Evolutionary conservation across 495 filamentous ascomycete genomes (phyloP).

Genomic region (Tuber borchii): DNA sequence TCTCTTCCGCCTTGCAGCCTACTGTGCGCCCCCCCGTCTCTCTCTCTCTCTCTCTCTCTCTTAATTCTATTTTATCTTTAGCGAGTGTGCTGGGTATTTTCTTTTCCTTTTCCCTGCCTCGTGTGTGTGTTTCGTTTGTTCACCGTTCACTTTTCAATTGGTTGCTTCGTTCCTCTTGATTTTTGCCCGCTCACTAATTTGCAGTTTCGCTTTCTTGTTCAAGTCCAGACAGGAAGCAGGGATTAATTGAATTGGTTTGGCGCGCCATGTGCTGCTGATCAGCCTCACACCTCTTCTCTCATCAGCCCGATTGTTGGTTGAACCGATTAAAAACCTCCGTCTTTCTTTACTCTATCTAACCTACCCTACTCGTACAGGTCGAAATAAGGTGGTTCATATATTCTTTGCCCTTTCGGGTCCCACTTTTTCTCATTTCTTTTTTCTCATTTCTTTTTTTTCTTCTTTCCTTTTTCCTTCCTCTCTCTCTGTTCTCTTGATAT

Average conservation of each 20-base stretch:
- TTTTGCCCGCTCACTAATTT: not conserved
- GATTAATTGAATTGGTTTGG: constrained; percentile 2
- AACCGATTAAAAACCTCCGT: not conserved
- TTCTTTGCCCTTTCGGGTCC: not conserved
- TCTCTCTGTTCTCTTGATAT: not conserved
- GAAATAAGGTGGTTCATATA: not conserved
- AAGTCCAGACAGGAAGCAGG: not conserved
- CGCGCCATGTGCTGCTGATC: constrained; percentile 6
- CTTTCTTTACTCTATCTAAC: not conserved
- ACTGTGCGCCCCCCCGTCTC: not conserved
- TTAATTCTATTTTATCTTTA: not conserved
- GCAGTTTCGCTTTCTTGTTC: not conserved
- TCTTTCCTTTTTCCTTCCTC: not conserved
- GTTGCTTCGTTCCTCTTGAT: not conserved
- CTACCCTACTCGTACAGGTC: not conserved
- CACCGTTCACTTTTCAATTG: not conserved
- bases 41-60: not conserved
- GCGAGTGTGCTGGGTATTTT: not conserved
- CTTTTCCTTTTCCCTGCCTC: not conserved
- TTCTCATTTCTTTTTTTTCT: not conserved
- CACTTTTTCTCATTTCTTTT: not conserved
- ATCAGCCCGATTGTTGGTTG: not conserved
- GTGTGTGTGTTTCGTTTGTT: constrained; percentile 1
- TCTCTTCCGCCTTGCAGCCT: not conserved
- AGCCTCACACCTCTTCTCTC: not conserved